phyloP scores from a whole-genome alignment of 2,329 filamentous ascomycete species.

The Colletotrichum karsti region DNA sequence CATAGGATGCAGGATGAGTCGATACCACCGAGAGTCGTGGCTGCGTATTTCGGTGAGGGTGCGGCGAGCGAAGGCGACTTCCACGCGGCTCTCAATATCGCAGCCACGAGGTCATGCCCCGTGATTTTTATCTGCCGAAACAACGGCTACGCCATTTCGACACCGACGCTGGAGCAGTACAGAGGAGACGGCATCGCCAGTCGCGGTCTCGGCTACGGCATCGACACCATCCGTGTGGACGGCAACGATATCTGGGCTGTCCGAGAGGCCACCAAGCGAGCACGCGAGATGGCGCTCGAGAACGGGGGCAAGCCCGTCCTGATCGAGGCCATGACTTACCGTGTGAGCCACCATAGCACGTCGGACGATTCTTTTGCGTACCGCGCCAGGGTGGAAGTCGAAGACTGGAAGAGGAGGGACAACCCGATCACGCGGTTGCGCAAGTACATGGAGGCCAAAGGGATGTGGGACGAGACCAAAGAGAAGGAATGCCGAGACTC shows the following conservation, averaged over 20 bases:
- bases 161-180: conserved; percentile 90
- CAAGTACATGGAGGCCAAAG: conserved; percentile 89
- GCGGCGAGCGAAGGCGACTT: conserved; percentile 93
- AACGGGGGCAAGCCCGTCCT: conserved; percentile 85
- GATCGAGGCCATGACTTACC: conserved; percentile 96
- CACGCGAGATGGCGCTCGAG: conserved; percentile 79
- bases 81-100: conserved; percentile 90
- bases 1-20: conserved; percentile 78
- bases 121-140: conserved; percentile 92
- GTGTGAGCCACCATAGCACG: conserved; percentile 97
- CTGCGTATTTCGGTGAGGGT: conserved; percentile 90
- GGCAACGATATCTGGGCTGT: conserved; percentile 96
- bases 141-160: conserved; percentile 92
- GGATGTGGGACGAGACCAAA: conserved; percentile 84
- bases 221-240: conserved; percentile 90
- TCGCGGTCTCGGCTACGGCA: conserved; percentile 89
- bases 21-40: conserved; percentile 73
- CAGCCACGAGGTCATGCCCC: conserved; percentile 86
- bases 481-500: conserved; percentile 77
- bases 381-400: conserved; percentile 90
- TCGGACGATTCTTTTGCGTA: conserved; percentile 98
- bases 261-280: conserved; percentile 79
- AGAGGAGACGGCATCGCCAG: conserved; percentile 91
- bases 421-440: conserved; percentile 86
- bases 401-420: conserved; percentile 92